Conservation (phyloP, 1,284 basidiomycete species). For the Ustilago shanxiensis region DNA sequence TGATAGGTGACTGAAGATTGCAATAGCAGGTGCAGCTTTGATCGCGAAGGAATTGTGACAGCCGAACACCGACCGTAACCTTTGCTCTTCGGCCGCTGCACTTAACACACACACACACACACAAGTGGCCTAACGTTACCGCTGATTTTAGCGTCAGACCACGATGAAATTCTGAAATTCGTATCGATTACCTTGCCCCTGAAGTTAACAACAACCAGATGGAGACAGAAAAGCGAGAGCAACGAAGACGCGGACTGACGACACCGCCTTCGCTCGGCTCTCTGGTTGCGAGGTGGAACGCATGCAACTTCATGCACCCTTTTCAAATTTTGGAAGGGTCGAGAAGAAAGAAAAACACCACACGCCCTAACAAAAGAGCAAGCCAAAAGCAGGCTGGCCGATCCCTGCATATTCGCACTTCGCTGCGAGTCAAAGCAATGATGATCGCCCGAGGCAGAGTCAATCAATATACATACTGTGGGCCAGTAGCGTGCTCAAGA, state of each 20-base stretch:
- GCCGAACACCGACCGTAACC: not conserved
- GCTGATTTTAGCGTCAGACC: not conserved
- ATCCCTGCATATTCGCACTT: constrained; percentile 13
- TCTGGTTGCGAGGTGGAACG: not conserved
- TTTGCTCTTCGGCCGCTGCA: too few species aligned
- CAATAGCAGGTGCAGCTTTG: not conserved
- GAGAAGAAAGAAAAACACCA: not conserved
- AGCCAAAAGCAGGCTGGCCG: constrained; percentile 6
- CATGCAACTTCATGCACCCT: not conserved
- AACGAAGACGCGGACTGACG: constrained; percentile 9
- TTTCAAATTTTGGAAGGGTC: not conserved
- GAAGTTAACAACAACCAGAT: not conserved
- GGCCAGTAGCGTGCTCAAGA: too few species aligned
- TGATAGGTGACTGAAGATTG: not conserved
- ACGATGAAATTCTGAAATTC: not conserved
- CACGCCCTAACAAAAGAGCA: not conserved
- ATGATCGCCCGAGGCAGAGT: too few species aligned
- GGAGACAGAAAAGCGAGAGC: not conserved
- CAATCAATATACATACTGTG: too few species aligned
- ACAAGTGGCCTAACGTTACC: too few species aligned
- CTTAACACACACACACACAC: too few species aligned
- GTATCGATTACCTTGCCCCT: not conserved
- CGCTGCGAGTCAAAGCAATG: too few species aligned
- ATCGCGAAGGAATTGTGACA: not conserved
- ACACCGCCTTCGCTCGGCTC: constrained; percentile 20